These are phyloP conservation scores for Pichia sp. DNA, from an alignment of 1,139 yeast genomes.

Conservation along the genomic window DNA sequence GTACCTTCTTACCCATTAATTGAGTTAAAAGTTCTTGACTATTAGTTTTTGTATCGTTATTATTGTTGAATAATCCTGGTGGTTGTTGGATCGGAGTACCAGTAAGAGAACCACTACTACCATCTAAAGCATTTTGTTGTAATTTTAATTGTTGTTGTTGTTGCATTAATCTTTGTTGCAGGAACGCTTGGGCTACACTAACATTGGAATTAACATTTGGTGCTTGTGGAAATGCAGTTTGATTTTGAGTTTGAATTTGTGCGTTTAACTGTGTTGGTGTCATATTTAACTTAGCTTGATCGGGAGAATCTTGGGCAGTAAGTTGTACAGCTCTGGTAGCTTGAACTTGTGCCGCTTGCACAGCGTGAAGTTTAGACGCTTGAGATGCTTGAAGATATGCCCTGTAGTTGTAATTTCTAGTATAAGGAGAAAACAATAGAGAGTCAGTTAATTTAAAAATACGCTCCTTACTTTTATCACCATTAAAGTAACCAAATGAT, in stretches of 20 bases:
- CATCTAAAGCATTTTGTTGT: constrained; percentile 16
- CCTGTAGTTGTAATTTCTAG: constrained; percentile 33
- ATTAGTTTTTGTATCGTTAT: constrained; percentile 26
- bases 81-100: constrained; percentile 29
- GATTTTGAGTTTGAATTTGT: constrained; percentile 19
- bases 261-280: constrained; percentile 9
- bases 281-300: constrained; percentile 1
- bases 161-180: constrained; percentile 25
- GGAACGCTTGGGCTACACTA: constrained; percentile 20
- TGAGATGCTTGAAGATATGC: constrained; percentile 15
- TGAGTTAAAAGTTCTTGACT: constrained; percentile 67
- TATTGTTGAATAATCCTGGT: constrained; percentile 38
- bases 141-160: constrained; percentile 22
- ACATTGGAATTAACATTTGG: constrained; percentile 8
- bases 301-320: neutral
- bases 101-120: constrained; percentile 11
- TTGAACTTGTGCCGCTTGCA: constrained; percentile 31
- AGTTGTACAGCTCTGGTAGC: constrained; percentile 14
- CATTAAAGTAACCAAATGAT: constrained; percentile 13
- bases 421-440: constrained; percentile 34
- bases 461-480: constrained; percentile 20
- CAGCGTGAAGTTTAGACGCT: constrained; percentile 31
- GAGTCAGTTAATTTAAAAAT: constrained; percentile 27
- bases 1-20: constrained; percentile 55
- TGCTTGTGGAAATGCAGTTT: constrained; percentile 9